phyloP scores from a whole-genome alignment of 345 rosid species.

The Geranium brycei region DNA sequence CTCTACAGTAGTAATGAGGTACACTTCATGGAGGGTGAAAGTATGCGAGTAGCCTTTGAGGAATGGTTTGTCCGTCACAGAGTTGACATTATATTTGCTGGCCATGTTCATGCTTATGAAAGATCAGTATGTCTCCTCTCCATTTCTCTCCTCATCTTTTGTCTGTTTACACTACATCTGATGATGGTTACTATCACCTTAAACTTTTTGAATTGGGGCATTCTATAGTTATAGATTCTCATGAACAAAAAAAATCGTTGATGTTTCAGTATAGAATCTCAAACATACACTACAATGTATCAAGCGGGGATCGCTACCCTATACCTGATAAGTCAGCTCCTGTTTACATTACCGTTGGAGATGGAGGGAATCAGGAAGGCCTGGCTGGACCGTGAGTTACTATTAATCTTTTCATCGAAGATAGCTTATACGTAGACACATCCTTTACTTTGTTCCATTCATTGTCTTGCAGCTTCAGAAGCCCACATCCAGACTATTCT shows the following conservation, averaged over 20 bases:
- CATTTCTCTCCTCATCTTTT: constrained; percentile 1
- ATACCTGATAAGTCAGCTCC: constrained; percentile 73
- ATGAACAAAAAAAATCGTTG: background rate
- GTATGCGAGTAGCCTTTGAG: constrained; percentile 77
- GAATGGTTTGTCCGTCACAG: constrained; percentile 49
- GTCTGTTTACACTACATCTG: background rate
- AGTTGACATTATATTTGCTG: constrained; percentile 86
- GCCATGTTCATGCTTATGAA: constrained; percentile 98
- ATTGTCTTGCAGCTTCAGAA: constrained; percentile 41
- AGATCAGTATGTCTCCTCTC: constrained; percentile 58
- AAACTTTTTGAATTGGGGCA: too few relatives aligned
- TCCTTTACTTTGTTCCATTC: background rate
- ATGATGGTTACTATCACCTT: background rate
- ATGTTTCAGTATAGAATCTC: constrained; percentile 64
- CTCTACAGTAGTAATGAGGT: constrained; percentile 75
- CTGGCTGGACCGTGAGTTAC: constrained; percentile 54
- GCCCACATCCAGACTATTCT: constrained; percentile 88
- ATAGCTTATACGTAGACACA: background rate
- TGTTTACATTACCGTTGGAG: constrained; percentile 79
- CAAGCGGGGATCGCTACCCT: constrained; percentile 54
- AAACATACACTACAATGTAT: constrained; percentile 55
- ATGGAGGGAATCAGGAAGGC: constrained; percentile 95
- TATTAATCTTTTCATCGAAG: background rate
- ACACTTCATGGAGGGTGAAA: constrained; percentile 93
- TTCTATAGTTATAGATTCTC: background rate